phyloP scores from a whole-genome alignment of 2,329 filamentous ascomycete species.

The Fusarium papillatum region DNA sequence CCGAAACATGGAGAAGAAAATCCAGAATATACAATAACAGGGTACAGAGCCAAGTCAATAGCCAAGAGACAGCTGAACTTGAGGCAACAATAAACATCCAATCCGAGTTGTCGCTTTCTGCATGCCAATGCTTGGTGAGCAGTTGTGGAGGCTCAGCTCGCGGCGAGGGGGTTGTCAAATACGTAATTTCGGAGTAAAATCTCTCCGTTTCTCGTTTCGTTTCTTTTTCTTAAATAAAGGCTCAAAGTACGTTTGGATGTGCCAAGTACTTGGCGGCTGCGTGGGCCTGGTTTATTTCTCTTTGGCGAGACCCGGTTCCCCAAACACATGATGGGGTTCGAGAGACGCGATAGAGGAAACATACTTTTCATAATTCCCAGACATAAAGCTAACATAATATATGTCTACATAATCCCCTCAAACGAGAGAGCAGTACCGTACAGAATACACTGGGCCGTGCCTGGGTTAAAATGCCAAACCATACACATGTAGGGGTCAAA shows the following conservation, averaged over 20 bases:
- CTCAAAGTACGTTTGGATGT: not conserved
- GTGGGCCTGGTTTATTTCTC: not conserved
- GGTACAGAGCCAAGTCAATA: not conserved
- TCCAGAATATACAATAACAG: not conserved
- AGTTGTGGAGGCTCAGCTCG: not conserved
- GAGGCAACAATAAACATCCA: not conserved
- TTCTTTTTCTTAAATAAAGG: not conserved
- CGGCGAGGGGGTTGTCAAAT: not conserved
- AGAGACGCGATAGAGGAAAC: not conserved
- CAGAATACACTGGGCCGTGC: not conserved
- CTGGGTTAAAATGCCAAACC: too few relatives aligned
- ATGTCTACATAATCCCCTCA: not conserved
- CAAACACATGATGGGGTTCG: not conserved
- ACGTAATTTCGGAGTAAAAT: not conserved
- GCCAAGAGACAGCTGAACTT: not conserved
- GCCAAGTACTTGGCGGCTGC: not conserved
- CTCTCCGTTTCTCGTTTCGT: not conserved
- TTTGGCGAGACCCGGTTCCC: not conserved
- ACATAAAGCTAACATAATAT: not conserved
- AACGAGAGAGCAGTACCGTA: not conserved
- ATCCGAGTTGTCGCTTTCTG: not conserved
- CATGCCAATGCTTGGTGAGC: not conserved
- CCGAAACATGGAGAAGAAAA: not conserved
- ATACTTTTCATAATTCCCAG: not conserved
- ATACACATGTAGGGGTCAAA: not conserved